phyloP scores from a whole-genome alignment of 2,329 filamentous ascomycete species.

The Xylariaceae sp. region DNA sequence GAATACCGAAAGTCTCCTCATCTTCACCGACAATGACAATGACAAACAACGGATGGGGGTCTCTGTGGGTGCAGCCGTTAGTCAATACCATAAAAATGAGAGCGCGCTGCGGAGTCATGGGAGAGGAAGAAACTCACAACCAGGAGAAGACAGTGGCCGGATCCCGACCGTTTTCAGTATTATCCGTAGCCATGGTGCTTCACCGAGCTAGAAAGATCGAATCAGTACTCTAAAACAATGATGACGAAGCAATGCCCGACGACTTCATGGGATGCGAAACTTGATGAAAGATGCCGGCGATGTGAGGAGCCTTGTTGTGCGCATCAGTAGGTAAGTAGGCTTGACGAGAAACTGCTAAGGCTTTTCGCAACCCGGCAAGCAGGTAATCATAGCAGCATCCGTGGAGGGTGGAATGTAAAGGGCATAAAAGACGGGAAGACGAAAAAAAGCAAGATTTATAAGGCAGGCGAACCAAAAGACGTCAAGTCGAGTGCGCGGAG shows the following conservation, averaged over 20 bases:
- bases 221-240: neutral
- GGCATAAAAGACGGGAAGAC: neutral
- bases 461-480: neutral
- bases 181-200: constrained; percentile 15
- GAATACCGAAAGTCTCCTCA: constrained; percentile 53
- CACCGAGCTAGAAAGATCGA: constrained; percentile 1
- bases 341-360: constrained; percentile 15
- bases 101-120: neutral
- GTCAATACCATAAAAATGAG: neutral
- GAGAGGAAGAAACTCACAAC: constrained; percentile 17
- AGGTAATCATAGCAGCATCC: constrained; percentile 16
- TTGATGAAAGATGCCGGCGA: constrained; percentile 4
- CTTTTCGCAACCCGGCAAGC: constrained; percentile 14
- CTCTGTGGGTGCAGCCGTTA: constrained; percentile 34
- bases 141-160: constrained; percentile 17
- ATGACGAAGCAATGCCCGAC: neutral
- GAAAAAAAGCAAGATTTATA: constrained; percentile 7
- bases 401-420: constrained; percentile 6
- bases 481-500: neutral
- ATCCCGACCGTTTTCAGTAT: constrained; percentile 6
- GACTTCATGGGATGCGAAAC: neutral
- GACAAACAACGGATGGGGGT: constrained; percentile 54
- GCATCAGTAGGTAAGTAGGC: constrained; percentile 4
- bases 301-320: constrained; percentile 3
- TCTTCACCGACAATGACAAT: constrained; percentile 51